These are phyloP conservation scores for Penicillium griseofulvum DNA, from an alignment of 2,329 filamentous ascomycete species.

Conservation along the genomic window DNA sequence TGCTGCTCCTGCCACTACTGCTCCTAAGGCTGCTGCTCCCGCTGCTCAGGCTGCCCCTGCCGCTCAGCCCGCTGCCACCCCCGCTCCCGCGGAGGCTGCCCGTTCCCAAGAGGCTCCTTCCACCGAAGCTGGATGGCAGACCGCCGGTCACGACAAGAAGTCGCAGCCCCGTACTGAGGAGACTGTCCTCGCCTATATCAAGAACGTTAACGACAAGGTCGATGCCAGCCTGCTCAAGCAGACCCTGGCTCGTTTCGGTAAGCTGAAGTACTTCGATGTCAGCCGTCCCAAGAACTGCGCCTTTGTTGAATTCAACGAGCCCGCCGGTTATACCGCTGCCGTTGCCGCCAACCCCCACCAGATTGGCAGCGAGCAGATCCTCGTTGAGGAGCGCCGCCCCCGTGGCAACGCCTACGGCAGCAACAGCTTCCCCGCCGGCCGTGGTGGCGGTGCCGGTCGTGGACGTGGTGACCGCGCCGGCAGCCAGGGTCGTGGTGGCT, in stretches of 20 bases:
- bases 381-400: constrained; percentile 83
- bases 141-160: constrained; percentile 73
- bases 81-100: constrained; percentile 34
- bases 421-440: constrained; percentile 60
- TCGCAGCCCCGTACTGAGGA: constrained; percentile 75
- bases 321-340: constrained; percentile 79
- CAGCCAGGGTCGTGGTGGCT: constrained; percentile 65
- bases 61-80: constrained; percentile 35
- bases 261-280: constrained; percentile 63
- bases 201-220: constrained; percentile 90
- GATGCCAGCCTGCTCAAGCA: constrained; percentile 69
- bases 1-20: constrained; percentile 26
- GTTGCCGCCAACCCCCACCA: constrained; percentile 80
- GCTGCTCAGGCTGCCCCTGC: constrained; percentile 32
- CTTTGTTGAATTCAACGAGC: constrained; percentile 86
- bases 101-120: constrained; percentile 76
- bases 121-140: constrained; percentile 77
- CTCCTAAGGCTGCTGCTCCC: constrained; percentile 34
- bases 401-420: constrained; percentile 69
- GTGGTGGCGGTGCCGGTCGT: constrained; percentile 64
- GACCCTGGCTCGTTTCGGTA: constrained; percentile 67
- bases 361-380: constrained; percentile 77
- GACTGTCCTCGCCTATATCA: constrained; percentile 82
- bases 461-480: constrained; percentile 67
- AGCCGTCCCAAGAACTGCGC: constrained; percentile 85